Conservation (phyloP, 129 eudicot species). For the Lactuca saligna region DNA sequence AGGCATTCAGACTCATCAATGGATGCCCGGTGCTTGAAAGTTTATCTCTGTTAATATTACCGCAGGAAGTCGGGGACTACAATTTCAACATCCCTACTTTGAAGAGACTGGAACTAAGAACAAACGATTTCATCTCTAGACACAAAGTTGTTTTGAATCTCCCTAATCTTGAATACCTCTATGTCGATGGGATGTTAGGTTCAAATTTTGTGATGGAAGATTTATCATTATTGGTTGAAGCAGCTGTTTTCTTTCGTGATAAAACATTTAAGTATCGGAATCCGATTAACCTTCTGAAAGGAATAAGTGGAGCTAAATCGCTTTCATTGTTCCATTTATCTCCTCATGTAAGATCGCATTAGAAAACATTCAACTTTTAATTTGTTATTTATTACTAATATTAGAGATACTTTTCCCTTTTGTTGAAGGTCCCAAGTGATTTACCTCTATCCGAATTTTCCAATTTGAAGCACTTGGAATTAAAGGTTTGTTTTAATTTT, state of each 20-base stretch:
- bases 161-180: conserved; percentile 21
- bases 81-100: conserved; percentile 7
- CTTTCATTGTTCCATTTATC: background rate
- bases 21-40: conserved; percentile 19
- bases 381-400: too few species aligned
- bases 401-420: too few species aligned
- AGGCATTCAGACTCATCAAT: background rate
- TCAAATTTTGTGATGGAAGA: background rate
- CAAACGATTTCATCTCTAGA: too few species aligned
- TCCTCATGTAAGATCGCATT: too few species aligned
- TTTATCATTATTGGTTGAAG: background rate
- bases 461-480: conserved; percentile 11
- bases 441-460: background rate
- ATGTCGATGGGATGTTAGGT: background rate
- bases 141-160: conserved; percentile 10
- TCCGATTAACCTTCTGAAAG: background rate
- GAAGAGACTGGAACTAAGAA: background rate
- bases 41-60: background rate
- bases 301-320: background rate
- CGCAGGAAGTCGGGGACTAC: background rate
- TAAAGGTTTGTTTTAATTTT: background rate
- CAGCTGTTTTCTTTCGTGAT: too few species aligned
- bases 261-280: too few species aligned
- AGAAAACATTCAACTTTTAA: too few species aligned
- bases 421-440: background rate